Evolutionary conservation across 192 early-diverging fungal species (phyloP).

Genomic region (Hyaloraphidium curvatum): DNA sequence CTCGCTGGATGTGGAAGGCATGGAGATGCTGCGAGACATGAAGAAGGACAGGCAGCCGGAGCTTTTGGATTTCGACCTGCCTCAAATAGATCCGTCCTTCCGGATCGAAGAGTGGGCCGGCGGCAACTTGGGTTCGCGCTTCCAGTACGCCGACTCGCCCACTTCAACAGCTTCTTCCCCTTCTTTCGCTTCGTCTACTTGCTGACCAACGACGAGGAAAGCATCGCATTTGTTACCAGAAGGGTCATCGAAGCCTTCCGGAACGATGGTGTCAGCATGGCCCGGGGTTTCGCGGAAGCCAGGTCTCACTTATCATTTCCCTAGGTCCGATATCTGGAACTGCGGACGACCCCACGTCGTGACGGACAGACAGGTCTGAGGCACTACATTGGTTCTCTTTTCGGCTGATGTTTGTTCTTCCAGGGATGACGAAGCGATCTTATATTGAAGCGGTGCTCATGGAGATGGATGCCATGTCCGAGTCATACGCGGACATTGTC

Average conservation of each 20-base stretch:
- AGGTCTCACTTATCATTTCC: too few species aligned
- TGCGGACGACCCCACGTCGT: constrained; percentile 31
- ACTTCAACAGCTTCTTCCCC: constrained; percentile 25
- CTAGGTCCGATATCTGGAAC: constrained; percentile 36
- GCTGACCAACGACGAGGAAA: constrained; percentile 24
- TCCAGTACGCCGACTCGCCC: not conserved
- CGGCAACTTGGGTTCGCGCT: not conserved
- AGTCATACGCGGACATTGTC: constrained; percentile 17
- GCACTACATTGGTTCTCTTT: too few species aligned
- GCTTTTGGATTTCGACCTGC: constrained; percentile 15
- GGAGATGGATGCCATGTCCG: constrained; percentile 9
- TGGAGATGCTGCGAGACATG: constrained; percentile 15
- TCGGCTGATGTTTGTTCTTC: too few species aligned
- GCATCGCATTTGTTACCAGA: constrained; percentile 16
- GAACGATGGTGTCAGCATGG: constrained; percentile 26
- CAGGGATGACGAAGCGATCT: too few species aligned
- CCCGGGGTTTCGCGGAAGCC: too few species aligned
- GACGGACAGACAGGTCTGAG: constrained; percentile 28
- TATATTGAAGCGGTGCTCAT: constrained; percentile 23
- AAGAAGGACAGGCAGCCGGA: constrained; percentile 21
- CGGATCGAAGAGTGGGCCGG: constrained; percentile 15
- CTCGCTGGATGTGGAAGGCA: constrained; percentile 18
- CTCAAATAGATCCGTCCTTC: constrained; percentile 12
- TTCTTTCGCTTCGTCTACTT: constrained; percentile 33
- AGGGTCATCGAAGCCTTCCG: constrained; percentile 27